A percentile compares a stretch with the other conserved stretches of the same genome.
Conservation (phyloP, 192 early-diverging fungal genomes). For the Backusella tarrabulga region DNA sequence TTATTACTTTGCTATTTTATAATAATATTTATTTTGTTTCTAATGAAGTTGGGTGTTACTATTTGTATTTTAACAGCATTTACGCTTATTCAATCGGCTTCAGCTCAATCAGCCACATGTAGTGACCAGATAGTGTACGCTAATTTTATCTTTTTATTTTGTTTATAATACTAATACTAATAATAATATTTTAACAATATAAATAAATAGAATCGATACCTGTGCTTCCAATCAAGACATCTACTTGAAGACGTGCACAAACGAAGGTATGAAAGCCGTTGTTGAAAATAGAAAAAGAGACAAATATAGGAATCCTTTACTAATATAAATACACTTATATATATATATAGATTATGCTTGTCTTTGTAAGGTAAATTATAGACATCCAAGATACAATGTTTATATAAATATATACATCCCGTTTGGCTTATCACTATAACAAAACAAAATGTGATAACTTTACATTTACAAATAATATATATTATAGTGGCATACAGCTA, state of each 20-base stretch:
- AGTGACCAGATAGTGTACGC: slow-evolving; percentile 27
- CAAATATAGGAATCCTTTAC: not conserved
- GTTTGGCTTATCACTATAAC: not conserved
- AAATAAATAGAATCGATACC: not conserved
- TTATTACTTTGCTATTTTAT: not conserved
- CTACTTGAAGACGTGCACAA: slow-evolving; percentile 25
- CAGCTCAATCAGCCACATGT: slow-evolving; percentile 15
- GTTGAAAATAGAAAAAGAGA: slow-evolving; percentile 1
- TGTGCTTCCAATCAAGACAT: slow-evolving; percentile 28
- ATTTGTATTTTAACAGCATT: not conserved
- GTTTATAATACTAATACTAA: not conserved
- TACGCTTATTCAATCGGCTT: not conserved
- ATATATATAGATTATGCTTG: slow-evolving; percentile 30
- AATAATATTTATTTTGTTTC: not conserved
- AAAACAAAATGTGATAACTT: not conserved
- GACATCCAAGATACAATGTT: not conserved
- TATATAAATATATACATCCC: not conserved
- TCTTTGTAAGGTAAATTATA: slow-evolving; percentile 31
- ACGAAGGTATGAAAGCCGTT: not conserved
- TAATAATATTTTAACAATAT: not conserved
- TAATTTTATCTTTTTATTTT: not conserved
- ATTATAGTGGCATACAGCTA: slow-evolving; percentile 24
- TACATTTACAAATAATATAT: not conserved
- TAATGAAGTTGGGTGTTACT: slow-evolving; percentile 1
- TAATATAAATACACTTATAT: not conserved